These are phyloP conservation scores for Coemansia sp. DNA, from an alignment of 192 early-diverging fungal genomes.

Conservation along the genomic window DNA sequence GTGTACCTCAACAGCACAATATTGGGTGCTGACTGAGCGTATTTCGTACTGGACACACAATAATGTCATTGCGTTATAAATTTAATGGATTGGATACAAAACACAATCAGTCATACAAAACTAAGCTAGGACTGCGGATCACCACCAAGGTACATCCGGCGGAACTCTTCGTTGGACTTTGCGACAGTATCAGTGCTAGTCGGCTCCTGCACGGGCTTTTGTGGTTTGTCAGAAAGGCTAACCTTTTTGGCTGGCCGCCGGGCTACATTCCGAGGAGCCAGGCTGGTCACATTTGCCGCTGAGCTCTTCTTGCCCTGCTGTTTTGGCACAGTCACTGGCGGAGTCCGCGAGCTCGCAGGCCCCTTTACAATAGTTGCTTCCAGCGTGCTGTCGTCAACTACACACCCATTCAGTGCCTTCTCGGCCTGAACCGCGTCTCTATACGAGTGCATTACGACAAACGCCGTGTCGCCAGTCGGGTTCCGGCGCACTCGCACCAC, in stretches of 20 bases:
- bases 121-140: background rate
- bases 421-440: conserved; percentile 16
- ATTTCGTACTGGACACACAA: no score
- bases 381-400: conserved; percentile 14
- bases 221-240: background rate
- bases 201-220: background rate
- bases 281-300: background rate
- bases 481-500: conserved; percentile 30
- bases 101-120: background rate
- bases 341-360: no score
- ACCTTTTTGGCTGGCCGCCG: conserved; percentile 31
- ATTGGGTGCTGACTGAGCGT: no score
- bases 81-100: no score
- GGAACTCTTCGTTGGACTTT: conserved; percentile 38
- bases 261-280: conserved; percentile 21
- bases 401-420: conserved; percentile 13
- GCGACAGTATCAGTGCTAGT: background rate
- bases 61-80: no score
- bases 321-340: background rate
- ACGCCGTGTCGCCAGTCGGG: conserved; percentile 24
- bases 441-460: conserved; percentile 24
- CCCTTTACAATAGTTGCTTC: conserved; percentile 1
- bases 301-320: background rate
- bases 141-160: conserved; percentile 14
- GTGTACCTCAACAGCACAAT: no score